Evolutionary conservation across 305 asterid genomes (phyloP).

Genomic region (Solanum hybrid): DNA sequence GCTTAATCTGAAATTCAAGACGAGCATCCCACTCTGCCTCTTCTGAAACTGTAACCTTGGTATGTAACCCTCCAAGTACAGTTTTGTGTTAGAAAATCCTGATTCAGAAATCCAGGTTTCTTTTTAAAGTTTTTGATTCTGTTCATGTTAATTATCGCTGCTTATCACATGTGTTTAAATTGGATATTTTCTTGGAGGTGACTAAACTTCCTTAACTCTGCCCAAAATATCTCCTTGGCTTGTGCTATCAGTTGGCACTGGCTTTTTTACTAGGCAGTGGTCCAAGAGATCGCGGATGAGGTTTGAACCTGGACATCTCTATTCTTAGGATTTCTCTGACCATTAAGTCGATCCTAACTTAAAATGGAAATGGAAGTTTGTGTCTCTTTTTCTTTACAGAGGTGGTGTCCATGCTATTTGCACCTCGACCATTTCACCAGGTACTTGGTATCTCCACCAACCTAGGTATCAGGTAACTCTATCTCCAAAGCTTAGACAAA

Average conservation of each 20-base stretch:
- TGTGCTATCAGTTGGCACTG: background rate
- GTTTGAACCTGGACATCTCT: background rate
- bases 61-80: conserved; percentile 9
- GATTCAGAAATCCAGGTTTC: background rate
- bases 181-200: background rate
- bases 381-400: background rate
- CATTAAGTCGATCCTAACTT: background rate
- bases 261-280: background rate
- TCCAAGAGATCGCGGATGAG: background rate
- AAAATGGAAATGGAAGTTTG: background rate
- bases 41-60: conserved; percentile 10
- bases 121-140: background rate
- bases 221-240: background rate
- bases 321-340: background rate
- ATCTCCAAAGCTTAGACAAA: background rate
- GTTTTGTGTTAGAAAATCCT: background rate
- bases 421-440: background rate
- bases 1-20: background rate
- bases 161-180: background rate
- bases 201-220: background rate
- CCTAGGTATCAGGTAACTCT: background rate
- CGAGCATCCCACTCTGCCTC: background rate
- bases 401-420: background rate
- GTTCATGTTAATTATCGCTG: background rate
- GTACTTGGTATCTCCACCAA: background rate